phyloP scores from a whole-genome alignment of 768 basidiomycete genomes.

The Mycena sanguinolenta region DNA sequence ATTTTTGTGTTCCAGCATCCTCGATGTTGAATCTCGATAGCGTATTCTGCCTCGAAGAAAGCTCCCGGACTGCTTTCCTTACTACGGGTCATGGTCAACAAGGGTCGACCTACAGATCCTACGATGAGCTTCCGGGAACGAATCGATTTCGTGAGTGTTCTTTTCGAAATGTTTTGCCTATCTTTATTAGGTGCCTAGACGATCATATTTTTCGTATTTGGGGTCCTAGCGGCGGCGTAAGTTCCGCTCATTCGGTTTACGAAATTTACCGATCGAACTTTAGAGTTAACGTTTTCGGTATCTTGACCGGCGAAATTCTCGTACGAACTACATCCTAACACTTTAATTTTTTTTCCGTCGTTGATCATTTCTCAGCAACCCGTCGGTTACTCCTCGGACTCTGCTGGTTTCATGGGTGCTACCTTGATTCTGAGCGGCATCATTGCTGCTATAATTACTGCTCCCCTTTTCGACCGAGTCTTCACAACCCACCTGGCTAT shows the following conservation, averaged over 20 bases:
- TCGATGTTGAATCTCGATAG: slow-evolving; percentile 48
- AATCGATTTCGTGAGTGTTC: slow-evolving; percentile 65
- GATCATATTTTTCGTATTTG: slow-evolving; percentile 72
- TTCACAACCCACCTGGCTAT: slow-evolving; percentile 79
- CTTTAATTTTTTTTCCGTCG: neutral
- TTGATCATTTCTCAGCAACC: slow-evolving; percentile 63
- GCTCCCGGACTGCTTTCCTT: slow-evolving; percentile 68
- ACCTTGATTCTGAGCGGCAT: slow-evolving; percentile 79
- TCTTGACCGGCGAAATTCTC: slow-evolving; percentile 77
- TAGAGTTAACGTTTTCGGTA: slow-evolving; percentile 73
- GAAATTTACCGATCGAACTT: neutral
- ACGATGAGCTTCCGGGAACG: slow-evolving; percentile 77
- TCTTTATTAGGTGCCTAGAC: slow-evolving; percentile 12
- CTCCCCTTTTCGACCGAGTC: slow-evolving; percentile 87
- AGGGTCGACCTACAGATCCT: slow-evolving; percentile 54
- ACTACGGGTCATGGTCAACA: slow-evolving; percentile 64
- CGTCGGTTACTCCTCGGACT: slow-evolving; percentile 75
- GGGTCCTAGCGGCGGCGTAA: slow-evolving; percentile 73
- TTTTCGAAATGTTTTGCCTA: neutral
- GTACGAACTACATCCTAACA: slow-evolving; percentile 57
- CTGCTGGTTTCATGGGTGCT: slow-evolving; percentile 79
- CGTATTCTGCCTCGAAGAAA: slow-evolving; percentile 77
- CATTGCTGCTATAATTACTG: slow-evolving; percentile 72
- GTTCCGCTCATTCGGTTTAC: slow-evolving; percentile 42
- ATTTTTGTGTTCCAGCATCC: slow-evolving; percentile 32